Base-by-base conservation (phyloP, 768 basidiomycete species). In the Pisolithus orientalis region DNA sequence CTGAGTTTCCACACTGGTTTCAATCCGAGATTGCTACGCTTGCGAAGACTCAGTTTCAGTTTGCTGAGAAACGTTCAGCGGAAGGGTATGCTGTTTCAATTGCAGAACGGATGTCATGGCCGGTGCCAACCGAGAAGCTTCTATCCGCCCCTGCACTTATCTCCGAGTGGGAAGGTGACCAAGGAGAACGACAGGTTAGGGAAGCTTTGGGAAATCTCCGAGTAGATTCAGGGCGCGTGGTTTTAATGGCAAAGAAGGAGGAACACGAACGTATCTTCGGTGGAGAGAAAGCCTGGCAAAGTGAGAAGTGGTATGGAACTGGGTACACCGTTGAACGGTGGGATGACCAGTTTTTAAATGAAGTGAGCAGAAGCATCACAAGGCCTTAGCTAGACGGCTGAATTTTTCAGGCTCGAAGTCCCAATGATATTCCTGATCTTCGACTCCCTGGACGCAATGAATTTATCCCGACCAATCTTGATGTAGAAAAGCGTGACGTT, bases 281-380 rank as follows among this genome's bases (percentile, higher is more conserved):
- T 53, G 53, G 78, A 29, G 71, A 72, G 13, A 64, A 75, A 16
- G 66, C 70, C 37, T 93, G 90, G 90, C 62, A 78, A 57, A 81
- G 78, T 42, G 96, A 98, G 69, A 84, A 86, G 40, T 93, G 92
- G 83, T 99, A 99, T 67, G 91, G 87, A 5, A 97, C 96, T 2
- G 78, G 82, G 55, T 97, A 94, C 67, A 74, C 74, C 34, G 81
- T 94, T n/a, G 79, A 89, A 58, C 75, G 72, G 48, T 80, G 88
- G 64, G 80, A 85, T 47, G 69, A 77, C 29, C 73, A 79, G 25
- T 85, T 94, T 60, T 56, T 88, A 37, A 65, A 72, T 60, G 65
- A 79, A 75, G 82, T 80, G 53, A 50, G 66, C 50, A 24, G 39
- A 13, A 27, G 34, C 28, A 14, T 10, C 34, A 51, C 46, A 24